Evolutionary conservation across 2,329 filamentous ascomycete species (phyloP).

Genomic region (Penicillium thymicola): DNA sequence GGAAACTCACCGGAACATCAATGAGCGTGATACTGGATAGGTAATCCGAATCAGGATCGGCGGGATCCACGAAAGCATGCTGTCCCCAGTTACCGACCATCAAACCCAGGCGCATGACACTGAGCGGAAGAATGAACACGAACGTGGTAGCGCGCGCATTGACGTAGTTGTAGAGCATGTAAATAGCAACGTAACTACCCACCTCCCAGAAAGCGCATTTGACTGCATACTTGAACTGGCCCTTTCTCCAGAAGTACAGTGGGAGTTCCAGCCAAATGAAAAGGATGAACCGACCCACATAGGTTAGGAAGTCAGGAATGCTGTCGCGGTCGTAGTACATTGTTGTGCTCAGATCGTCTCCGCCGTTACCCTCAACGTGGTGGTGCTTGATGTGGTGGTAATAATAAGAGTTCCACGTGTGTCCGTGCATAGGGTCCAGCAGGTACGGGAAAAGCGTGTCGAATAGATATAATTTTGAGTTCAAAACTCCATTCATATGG

Average conservation of each 20-base stretch:
- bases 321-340: constrained; percentile 73
- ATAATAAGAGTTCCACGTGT: constrained; percentile 82
- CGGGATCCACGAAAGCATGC: constrained; percentile 73
- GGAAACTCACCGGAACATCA: constrained; percentile 66
- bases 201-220: constrained; percentile 62
- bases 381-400: constrained; percentile 87
- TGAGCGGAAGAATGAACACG: constrained; percentile 64
- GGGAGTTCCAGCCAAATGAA: constrained; percentile 73
- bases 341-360: constrained; percentile 71
- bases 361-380: constrained; percentile 77
- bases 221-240: constrained; percentile 53
- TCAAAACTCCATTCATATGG: constrained; percentile 68
- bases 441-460: constrained; percentile 70
- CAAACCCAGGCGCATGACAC: constrained; percentile 64
- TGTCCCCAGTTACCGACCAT: constrained; percentile 87
- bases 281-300: constrained; percentile 70
- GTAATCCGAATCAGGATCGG: constrained; percentile 73
- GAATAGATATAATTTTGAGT: constrained; percentile 53
- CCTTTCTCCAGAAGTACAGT: constrained; percentile 65
- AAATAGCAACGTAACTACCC: constrained; percentile 53
- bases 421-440: constrained; percentile 71
- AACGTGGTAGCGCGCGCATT: constrained; percentile 60
- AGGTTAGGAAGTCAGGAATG: constrained; percentile 63
- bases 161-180: constrained; percentile 47
- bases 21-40: constrained; percentile 75